These are phyloP conservation scores for Metschnikowia drakensbergensis DNA, from an alignment of 805 yeast species.

Conservation along the genomic window DNA sequence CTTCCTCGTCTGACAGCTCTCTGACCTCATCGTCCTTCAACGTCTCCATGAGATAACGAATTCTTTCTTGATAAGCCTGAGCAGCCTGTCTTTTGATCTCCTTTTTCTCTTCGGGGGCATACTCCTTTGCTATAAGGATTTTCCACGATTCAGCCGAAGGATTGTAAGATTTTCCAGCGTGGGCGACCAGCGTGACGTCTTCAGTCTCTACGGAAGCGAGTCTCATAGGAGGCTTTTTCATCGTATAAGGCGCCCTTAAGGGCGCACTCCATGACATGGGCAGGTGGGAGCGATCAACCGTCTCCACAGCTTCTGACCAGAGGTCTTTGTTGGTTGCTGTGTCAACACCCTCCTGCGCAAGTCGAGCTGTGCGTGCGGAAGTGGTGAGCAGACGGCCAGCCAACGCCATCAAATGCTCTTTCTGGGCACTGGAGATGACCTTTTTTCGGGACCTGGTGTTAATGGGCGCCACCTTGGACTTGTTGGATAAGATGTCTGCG, in stretches of 20 bases:
- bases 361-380: conserved; percentile 45
- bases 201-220: conserved; percentile 41
- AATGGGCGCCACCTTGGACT: conserved; percentile 75
- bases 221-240: conserved; percentile 48
- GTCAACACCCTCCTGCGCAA: conserved; percentile 64
- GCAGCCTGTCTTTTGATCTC: conserved; percentile 63
- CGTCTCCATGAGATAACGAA: conserved; percentile 61
- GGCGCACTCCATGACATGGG: conserved; percentile 39
- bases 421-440: conserved; percentile 62
- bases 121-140: conserved; percentile 62
- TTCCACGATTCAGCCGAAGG: conserved; percentile 87
- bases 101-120: conserved; percentile 55
- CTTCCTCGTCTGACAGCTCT: conserved; percentile 26
- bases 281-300: conserved; percentile 15
- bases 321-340: conserved; percentile 52
- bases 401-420: conserved; percentile 62
- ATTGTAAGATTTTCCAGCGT: conserved; percentile 89
- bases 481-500: conserved; percentile 62
- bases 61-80: conserved; percentile 59
- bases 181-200: conserved; percentile 42
- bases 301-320: conserved; percentile 52
- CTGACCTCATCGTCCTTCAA: conserved; percentile 55
- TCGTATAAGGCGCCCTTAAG: conserved; percentile 49
- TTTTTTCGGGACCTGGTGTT: conserved; percentile 42
- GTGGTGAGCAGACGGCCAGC: conserved; percentile 71